Percentiles rank a stretch among this genome's conserved stretches.
Conservation (phyloP, 1,284 basidiomycete genomes). For the Ustilago bromivora region DNA sequence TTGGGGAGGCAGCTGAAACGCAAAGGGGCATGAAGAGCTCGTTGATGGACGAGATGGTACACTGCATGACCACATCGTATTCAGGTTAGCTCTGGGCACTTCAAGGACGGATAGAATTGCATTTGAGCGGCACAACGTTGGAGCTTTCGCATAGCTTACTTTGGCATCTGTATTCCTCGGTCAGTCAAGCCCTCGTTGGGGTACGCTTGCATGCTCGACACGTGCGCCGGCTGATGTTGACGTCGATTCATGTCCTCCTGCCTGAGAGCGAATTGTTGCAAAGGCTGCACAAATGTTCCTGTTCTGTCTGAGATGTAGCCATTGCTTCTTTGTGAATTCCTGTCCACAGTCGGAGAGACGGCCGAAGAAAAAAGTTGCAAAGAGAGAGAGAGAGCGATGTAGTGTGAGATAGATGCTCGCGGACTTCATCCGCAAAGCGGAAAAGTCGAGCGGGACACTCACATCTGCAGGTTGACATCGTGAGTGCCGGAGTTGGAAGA, state of each 20-base stretch:
- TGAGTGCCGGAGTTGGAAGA: not conserved
- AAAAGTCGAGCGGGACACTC: not conserved
- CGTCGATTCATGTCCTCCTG: not conserved
- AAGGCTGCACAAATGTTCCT: conserved; percentile 6
- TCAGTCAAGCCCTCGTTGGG: not conserved
- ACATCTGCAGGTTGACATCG: not conserved
- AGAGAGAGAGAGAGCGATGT: not conserved
- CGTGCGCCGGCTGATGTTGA: not conserved
- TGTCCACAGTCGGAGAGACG: not conserved
- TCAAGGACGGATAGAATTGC: not conserved
- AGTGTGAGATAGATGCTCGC: not conserved
- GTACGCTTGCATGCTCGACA: not conserved
- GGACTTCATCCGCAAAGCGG: not conserved
- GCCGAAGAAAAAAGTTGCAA: not conserved
- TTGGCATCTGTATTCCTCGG: not conserved
- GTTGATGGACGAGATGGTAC: conserved; percentile 19
- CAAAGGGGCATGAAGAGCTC: conserved; percentile 31
- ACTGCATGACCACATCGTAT: not conserved
- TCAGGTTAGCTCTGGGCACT: not conserved
- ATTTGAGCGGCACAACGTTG: not conserved
- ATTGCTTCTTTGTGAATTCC: not conserved
- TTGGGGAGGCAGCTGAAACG: conserved; percentile 23
- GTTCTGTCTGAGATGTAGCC: not conserved
- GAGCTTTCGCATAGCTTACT: not conserved
- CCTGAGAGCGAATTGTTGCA: not conserved